A percentile compares a stretch with the other conserved stretches of the same genome.
phyloP scores from a whole-genome alignment of 805 yeast species.

The Diddensiella transvaalensis region DNA sequence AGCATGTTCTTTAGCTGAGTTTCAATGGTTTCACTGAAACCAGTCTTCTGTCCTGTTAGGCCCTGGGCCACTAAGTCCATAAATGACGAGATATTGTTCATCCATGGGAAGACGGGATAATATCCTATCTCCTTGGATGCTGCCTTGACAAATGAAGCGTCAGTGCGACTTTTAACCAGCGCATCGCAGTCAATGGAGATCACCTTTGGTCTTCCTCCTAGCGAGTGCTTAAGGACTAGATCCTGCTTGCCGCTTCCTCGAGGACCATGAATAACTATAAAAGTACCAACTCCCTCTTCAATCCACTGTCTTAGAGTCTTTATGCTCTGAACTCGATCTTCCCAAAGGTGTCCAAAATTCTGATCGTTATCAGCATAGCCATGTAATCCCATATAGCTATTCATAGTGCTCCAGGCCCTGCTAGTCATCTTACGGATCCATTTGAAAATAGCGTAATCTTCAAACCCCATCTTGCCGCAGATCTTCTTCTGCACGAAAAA shows the following conservation, averaged over 20 bases:
- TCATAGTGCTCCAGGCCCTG: slow-evolving; percentile 37
- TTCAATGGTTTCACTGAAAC: slow-evolving; percentile 79
- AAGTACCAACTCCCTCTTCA: slow-evolving; percentile 84
- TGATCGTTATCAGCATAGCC: slow-evolving; percentile 26
- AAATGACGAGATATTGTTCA: slow-evolving; percentile 71
- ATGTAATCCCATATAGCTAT: slow-evolving; percentile 34
- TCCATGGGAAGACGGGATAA: slow-evolving; percentile 92
- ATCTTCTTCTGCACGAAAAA: slow-evolving; percentile 73
- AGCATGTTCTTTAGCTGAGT: slow-evolving; percentile 78
- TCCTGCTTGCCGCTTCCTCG: slow-evolving; percentile 92
- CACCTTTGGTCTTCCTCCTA: slow-evolving; percentile 57
- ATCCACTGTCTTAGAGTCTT: slow-evolving; percentile 74
- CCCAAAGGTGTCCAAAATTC: slow-evolving; percentile 46
- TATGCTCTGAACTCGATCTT: slow-evolving; percentile 63
- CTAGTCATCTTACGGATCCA: slow-evolving; percentile 14
- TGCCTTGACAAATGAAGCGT: slow-evolving; percentile 59
- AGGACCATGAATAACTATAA: slow-evolving; percentile 87
- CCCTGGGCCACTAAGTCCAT: slow-evolving; percentile 86
- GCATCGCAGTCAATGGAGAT: slow-evolving; percentile 76
- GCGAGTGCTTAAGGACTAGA: slow-evolving; percentile 64
- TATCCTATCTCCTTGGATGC: slow-evolving; percentile 82
- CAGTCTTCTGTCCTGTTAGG: slow-evolving; percentile 89
- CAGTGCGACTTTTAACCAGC: slow-evolving; percentile 69
- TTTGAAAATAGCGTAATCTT: slow-evolving; percentile 6
- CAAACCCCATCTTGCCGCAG: slow-evolving; percentile 19